Base-by-base conservation (phyloP, 768 basidiomycete species). In the Termitomyces sp. region DNA sequence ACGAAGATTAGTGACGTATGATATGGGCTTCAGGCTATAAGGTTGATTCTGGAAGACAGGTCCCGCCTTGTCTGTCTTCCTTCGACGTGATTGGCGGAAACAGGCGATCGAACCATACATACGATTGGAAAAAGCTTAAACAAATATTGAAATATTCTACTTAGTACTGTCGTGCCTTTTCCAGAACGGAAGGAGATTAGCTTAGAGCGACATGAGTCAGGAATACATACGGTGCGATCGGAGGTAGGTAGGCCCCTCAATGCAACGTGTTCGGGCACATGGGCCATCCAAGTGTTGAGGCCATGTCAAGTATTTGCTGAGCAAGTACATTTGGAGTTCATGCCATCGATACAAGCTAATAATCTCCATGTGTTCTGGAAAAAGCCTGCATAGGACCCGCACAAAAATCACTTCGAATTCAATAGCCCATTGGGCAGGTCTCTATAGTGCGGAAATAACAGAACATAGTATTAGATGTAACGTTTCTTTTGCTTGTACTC, bases 401-500 rank as follows among this genome's bases (percentile, higher is more conserved):
- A 41, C 29, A 21, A 32, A 14, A 32, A 27, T 47, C 19, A 47
- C 29, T n/a, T 35, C 11, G 17, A 23, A 29, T 27, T 19, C 0
- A 5, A 2, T 1, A 21, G 31, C n/a, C n/a, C n/a, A 16, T 32
- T 37, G 16, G 16, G 32, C 48, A 47, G 32, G 16, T 60, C 38
- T 32, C 44, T 60, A n/a, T 60, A 60, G 25, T 21, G 42, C 46
- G 41, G 41, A 25, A 19, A 49, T 49, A 31, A 44, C 11, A 23
- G 53, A 32, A 19, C 34, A 50, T 44, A 23, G 61, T 61, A 72
- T 54, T 63, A 71, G 63, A 73, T 66, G 69, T 83, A 82, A 69
- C 75, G 80, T 70, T 76, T 81, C 51, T 65, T 67, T 54, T 67
- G 65, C 73, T 83, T 84, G 59, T 82, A 58, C 56, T 76, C 77